Base-by-base conservation (phyloP, 345 rosid genomes). In the Salix suchowensis region DNA sequence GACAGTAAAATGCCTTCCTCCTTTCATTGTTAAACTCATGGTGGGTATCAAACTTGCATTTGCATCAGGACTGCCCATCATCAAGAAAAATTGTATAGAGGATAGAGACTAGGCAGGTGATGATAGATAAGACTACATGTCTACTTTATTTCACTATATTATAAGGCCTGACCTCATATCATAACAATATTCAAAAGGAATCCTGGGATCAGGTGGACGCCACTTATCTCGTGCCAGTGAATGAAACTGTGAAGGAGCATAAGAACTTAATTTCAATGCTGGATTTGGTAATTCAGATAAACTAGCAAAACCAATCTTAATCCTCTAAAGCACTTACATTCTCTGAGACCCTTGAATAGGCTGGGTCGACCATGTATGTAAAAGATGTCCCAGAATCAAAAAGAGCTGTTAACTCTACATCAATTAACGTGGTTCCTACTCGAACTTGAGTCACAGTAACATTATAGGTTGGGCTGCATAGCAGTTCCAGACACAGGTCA, bases 381-480 rank as follows among this genome's bases (percentile, higher is more conserved):
- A 96, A 96, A 3, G 98, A 91, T 72, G 98, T 93, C n/a, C 96
- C 89, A 13, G 96, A 87, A 83, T 91, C 90, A 81, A 95, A 93
- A 72, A 89, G 93, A 65, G 96, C 86, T 0, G 96, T 85, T 48
- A 89, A 78, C 73, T 91, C 91, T 30, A 71, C 85, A 70, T 86
- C 87, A 23, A 87, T 80, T 24, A 79, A 73, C 67, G 88, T 80
- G 34, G 86, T 88, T 73, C 96, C 99, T 37, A 89, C 90, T 65
- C 84, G 91, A 64, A 91, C 77, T 74, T 88, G 91, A 72, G 93
- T 87, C 64, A 83, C 85, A 6, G 89, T 88, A 64, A 96, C 81
- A 72, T 88, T 90, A 77, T 92, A 92, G 72, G 87, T 83, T 48
- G 89, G 98, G 77, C 98, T 93, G 90, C 88, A 84, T 79, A 34